Evolutionary conservation across 495 filamentous ascomycete species (phyloP).

Genomic region (Cairneyella variabilis): DNA sequence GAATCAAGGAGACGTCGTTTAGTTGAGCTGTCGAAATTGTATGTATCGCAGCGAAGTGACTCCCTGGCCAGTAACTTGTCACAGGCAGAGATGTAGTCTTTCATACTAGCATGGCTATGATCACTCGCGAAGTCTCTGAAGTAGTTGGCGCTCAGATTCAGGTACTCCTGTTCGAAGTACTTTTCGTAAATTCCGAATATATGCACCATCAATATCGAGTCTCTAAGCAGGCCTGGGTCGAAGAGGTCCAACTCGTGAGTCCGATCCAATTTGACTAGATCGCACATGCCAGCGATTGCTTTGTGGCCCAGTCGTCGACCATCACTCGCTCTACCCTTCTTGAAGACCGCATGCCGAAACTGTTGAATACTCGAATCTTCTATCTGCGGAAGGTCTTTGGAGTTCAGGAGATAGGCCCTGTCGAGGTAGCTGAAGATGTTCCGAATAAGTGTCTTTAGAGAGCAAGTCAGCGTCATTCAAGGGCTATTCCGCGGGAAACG

Average conservation of each 20-base stretch:
- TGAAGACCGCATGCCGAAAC: slow-evolving; percentile 59
- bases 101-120: slow-evolving; percentile 54
- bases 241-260: slow-evolving; percentile 39
- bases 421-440: slow-evolving; percentile 92
- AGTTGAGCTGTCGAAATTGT: slow-evolving; percentile 76
- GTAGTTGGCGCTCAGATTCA: slow-evolving; percentile 60
- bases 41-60: slow-evolving; percentile 67
- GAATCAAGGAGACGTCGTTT: slow-evolving; percentile 67
- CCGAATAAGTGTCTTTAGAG: slow-evolving; percentile 62
- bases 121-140: slow-evolving; percentile 62
- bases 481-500: slow-evolving; percentile 3
- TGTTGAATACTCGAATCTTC: slow-evolving; percentile 52
- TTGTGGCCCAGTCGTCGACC: slow-evolving; percentile 41
- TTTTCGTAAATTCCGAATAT: slow-evolving; percentile 72
- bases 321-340: slow-evolving; percentile 50
- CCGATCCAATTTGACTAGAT: slow-evolving; percentile 72
- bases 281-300: slow-evolving; percentile 69
- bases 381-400: slow-evolving; percentile 47
- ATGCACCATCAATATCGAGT: slow-evolving; percentile 76
- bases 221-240: slow-evolving; percentile 56
- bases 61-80: slow-evolving; percentile 65
- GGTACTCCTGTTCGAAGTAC: slow-evolving; percentile 73
- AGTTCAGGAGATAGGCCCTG: slow-evolving; percentile 76
- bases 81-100: slow-evolving; percentile 66
- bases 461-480: slow-evolving; percentile 1